Evolutionary conservation across 148 eudicot species (phyloP), one percentile per base, ranked within the genome.

Genomic region (Amaranthus palmeri): DNA sequence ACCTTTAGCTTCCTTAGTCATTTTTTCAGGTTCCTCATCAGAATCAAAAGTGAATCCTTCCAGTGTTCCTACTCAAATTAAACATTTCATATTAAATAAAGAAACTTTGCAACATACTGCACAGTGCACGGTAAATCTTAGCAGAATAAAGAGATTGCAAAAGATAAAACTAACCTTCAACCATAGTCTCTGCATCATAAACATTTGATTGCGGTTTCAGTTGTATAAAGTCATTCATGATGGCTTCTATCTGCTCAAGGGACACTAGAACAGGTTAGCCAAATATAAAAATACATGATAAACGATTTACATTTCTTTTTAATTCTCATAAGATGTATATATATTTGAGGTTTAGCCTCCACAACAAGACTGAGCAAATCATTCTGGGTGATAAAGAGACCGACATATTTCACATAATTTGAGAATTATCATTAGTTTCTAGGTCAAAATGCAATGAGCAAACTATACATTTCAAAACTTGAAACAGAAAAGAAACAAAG

Each of bases 141-240:
- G 43, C 61, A 50, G 10, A 42, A 55, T 42, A 62, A 73, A 54
- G 55, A 63, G 40, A 17, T n/a, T 25, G 44, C 49, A 17, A 57
- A 55, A 52, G 48, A 54, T 46, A 61, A 68, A 57, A 53, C 86
- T 64, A 61, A 92, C 98, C 98, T 95, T 91, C 98, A 77, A 95
- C 96, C 90, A 91, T 89, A 54, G 98, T 95, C 82, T 95, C 98
- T 51, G 97, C 90, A 72, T 91, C 90, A 50, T 86, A 91, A 62
- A 95, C 93, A 84, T 89, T 91, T 61, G 98, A 91, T 78, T 88
- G 91, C 36, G 97, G 86, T 70, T 83, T 88, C 77, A 95, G 89
- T 87, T 95, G 97, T 74, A 95, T 81, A 75, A 88, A 95, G 79
- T 95, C 98, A 81, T 93, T 89, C 93, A 91, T 89, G 75, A 93